phyloP scores from a whole-genome alignment of 495 filamentous ascomycete genomes.

The Pyronema omphalodes region DNA sequence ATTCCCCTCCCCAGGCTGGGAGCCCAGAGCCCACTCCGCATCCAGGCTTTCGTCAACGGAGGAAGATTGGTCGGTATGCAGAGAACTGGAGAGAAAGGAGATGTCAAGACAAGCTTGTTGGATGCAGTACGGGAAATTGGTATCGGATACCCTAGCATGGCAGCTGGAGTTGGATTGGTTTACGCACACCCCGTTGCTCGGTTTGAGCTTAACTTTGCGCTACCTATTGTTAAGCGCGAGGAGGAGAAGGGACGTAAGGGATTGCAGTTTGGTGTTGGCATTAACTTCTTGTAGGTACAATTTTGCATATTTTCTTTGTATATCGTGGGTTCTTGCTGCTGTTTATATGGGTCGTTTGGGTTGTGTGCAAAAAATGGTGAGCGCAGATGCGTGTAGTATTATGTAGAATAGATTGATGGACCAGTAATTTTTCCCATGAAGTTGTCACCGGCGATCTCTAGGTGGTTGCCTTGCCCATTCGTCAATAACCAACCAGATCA shows the following conservation, averaged over 20 bases:
- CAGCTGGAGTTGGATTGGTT: constrained; percentile 75
- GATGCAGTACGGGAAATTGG: constrained; percentile 44
- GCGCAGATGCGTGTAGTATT: neutral
- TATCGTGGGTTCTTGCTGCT: constrained; percentile 2
- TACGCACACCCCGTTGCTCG: constrained; percentile 83
- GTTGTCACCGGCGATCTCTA: neutral
- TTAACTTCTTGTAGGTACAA: constrained; percentile 59
- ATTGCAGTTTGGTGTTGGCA: constrained; percentile 77
- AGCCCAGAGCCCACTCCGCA: constrained; percentile 59
- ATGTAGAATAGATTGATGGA: neutral
- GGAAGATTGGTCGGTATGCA: constrained; percentile 66
- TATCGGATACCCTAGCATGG: constrained; percentile 62
- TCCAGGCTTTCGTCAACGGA: constrained; percentile 83
- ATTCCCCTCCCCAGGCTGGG: constrained; percentile 67
- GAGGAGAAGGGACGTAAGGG: constrained; percentile 83
- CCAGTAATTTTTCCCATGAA: neutral
- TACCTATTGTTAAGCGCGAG: constrained; percentile 61
- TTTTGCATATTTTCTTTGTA: constrained; percentile 2
- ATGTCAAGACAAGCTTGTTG: constrained; percentile 31
- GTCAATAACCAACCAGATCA: neutral
- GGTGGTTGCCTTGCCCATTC: neutral
- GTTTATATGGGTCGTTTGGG: neutral
- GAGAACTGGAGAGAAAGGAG: constrained; percentile 26
- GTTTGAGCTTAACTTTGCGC: constrained; percentile 86
- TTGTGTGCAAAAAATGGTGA: neutral